phyloP scores from a whole-genome alignment of 768 basidiomycete species.

The Fomitopsis pulvina region DNA sequence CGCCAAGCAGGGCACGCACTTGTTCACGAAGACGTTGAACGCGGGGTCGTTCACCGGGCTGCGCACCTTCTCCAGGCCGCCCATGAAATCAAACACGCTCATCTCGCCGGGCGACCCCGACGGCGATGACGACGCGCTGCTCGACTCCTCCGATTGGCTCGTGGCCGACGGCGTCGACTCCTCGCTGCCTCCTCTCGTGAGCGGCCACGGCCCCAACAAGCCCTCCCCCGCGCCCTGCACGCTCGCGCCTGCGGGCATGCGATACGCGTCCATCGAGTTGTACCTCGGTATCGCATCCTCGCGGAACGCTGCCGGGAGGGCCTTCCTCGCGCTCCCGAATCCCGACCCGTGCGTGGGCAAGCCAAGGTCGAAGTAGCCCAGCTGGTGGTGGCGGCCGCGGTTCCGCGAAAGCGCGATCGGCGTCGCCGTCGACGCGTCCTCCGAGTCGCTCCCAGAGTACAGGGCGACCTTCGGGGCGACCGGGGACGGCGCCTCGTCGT shows the following conservation, averaged over 20 bases:
- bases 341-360: slow-evolving; percentile 15
- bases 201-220: slow-evolving; percentile 3
- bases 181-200: slow-evolving; percentile 22
- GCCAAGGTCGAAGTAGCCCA: slow-evolving; percentile 47
- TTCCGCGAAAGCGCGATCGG: slow-evolving; percentile 9
- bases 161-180: slow-evolving; percentile 42
- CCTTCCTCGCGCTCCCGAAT: slow-evolving; percentile 33
- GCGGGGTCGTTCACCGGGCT: slow-evolving; percentile 21
- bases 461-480: neutral
- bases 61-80: slow-evolving; percentile 10
- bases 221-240: neutral
- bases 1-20: slow-evolving; percentile 34
- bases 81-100: slow-evolving; percentile 14
- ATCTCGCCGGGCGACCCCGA: slow-evolving; percentile 35
- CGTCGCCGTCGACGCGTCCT: slow-evolving; percentile 19
- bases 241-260: slow-evolving; percentile 1
- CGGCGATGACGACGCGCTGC: slow-evolving; percentile 26
- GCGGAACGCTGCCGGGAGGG: slow-evolving; percentile 42
- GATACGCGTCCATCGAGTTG: neutral
- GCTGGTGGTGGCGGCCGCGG: slow-evolving; percentile 43
- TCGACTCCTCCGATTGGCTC: slow-evolving; percentile 37
- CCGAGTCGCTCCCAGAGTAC: slow-evolving; percentile 4
- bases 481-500: slow-evolving; percentile 11
- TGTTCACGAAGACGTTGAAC: slow-evolving; percentile 59
- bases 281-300: neutral